Base-by-base conservation (phyloP, 345 rosid genomes). In the Limnanthes douglasii region DNA sequence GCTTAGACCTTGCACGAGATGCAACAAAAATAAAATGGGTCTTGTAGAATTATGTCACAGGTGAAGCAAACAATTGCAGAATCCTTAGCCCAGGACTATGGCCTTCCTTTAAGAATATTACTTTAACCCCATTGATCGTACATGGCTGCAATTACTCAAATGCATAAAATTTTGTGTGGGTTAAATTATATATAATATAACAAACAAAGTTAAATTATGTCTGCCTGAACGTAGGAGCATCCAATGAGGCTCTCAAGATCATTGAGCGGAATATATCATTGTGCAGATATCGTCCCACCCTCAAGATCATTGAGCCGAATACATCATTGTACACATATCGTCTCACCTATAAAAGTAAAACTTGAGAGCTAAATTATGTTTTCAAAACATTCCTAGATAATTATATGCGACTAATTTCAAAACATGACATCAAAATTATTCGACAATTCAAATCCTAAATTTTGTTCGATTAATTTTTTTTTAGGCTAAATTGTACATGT, bases 191-290 rank as follows among this genome's bases (percentile, higher is more conserved):
- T n/a, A n/a, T 2, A 22, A 21, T 1, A 9, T 6, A 1, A 31
- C n/a, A n/a, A n/a, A n/a, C n/a, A n/a, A n/a, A n/a, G n/a, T n/a
- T n/a, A n/a, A n/a, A n/a, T n/a, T n/a, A n/a, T n/a, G n/a, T 43
- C 30, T 39, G 77, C 96, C 96, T 80, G 96, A 58, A 86, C 57
- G 39, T 64, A 75, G 39, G 92, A 72, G 53, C 96, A 81, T 44
- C 78, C 94, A 25, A 86, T 77, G 31, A 86, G 84, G 73, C 81
- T 86, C 45, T 81, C 94, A 12, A 86, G 94, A 68, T 86, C 96
- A 26, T 68, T 80, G 46, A 86, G 35, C 49, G 94, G 59, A 41
- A 86, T 57, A 1, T 94, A 27, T 86, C 86, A 15, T 86, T 78
- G 57, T 86, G 81, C 11, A 86, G 94, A 8, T 86, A 86, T 21